Evolutionary conservation across 352 stramenopile genomes (phyloP).

Genomic region (Phytophthora tubulina): DNA sequence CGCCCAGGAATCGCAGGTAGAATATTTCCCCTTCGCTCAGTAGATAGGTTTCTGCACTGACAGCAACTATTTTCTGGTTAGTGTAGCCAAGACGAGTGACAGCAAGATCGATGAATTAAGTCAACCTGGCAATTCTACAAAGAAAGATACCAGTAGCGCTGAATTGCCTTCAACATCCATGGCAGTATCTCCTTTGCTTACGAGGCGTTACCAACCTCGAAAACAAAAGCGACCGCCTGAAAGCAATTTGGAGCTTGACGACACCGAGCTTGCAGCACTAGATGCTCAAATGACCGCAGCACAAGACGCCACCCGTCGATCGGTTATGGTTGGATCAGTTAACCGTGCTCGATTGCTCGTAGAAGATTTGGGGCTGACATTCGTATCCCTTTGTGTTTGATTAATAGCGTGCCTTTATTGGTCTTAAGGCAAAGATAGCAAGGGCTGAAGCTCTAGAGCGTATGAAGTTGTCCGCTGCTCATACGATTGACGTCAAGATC

Average conservation of each 20-base stretch:
- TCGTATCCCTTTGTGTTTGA: conserved; percentile 1
- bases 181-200: conserved; percentile 31
- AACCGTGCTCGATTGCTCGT: not conserved
- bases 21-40: not conserved
- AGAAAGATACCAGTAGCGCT: not conserved
- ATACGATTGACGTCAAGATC: conserved; percentile 56
- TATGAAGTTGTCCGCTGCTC: conserved; percentile 56
- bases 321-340: conserved; percentile 32
- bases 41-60: conserved; percentile 1
- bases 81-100: not conserved
- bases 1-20: conserved; percentile 23
- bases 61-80: not conserved
- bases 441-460: conserved; percentile 47
- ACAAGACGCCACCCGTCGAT: conserved; percentile 48
- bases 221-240: conserved; percentile 9
- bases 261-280: conserved; percentile 40
- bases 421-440: conserved; percentile 34
- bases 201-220: conserved; percentile 11
- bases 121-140: not conserved
- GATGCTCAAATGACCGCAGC: conserved; percentile 43
- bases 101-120: not conserved
- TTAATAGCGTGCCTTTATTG: conserved; percentile 38
- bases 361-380: not conserved
- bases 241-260: conserved; percentile 11
- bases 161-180: conserved; percentile 45